Conservation (phyloP, 1,284 basidiomycete genomes). For the Sphagnurus paluster region DNA sequence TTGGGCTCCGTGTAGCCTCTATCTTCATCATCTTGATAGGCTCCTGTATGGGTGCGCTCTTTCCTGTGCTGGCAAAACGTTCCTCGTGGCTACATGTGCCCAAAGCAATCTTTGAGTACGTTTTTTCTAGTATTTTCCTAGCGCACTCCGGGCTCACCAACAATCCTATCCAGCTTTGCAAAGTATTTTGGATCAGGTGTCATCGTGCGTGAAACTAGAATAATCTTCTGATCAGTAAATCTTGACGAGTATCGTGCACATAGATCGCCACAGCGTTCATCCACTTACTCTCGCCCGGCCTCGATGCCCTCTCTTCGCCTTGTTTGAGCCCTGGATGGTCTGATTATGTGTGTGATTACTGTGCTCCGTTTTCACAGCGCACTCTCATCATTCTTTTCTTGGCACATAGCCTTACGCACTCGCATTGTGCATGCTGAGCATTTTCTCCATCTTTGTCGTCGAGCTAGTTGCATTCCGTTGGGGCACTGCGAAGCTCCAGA, state of each 20-base stretch:
- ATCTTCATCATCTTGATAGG: constrained; percentile 86
- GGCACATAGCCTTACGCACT: constrained; percentile 76
- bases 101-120: constrained; percentile 71
- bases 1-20: constrained; percentile 74
- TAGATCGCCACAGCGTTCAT: constrained; percentile 93
- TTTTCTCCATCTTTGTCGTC: constrained; percentile 83
- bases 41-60: constrained; percentile 72
- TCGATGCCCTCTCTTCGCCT: constrained; percentile 67
- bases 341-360: constrained; percentile 72
- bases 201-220: constrained; percentile 71
- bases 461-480: constrained; percentile 85
- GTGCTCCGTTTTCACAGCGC: too few relatives aligned
- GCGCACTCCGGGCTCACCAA: constrained; percentile 9
- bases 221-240: constrained; percentile 7
- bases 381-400: too few relatives aligned
- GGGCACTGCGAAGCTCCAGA: constrained; percentile 64
- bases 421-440: constrained; percentile 76
- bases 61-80: constrained; percentile 77
- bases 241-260: not conserved
- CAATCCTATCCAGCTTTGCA: constrained; percentile 62
- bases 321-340: constrained; percentile 76
- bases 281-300: constrained; percentile 78
- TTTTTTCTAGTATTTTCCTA: too few relatives aligned
- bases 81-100: constrained; percentile 64
- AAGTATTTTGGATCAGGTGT: constrained; percentile 97